Evolutionary conservation across 73 alveolate genomes (phyloP), one percentile per base, ranked within the genome.

Genomic region (Diophrys sp.): DNA sequence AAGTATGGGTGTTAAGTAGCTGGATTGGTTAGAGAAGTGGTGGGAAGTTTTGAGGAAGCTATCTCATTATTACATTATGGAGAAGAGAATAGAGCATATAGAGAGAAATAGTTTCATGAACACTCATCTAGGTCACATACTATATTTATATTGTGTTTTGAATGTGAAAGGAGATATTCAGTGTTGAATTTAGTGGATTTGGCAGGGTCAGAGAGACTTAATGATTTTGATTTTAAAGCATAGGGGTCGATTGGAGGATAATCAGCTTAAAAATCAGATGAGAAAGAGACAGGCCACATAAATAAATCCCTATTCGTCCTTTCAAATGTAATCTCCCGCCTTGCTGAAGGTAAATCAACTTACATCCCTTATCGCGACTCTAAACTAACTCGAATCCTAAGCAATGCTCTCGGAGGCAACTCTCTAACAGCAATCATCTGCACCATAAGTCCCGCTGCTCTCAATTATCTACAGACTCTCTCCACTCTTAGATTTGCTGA

Each of bases 41-140:
- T 89, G n/a, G 84, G 89, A 84, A 84, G 93, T 33, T 91, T 91
- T 69, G 97, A 91, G 33, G 80, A 91, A 67, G 97, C 94, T 0
- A 91, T 91, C 25, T 71, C 89, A 57, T 76, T 96, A 55, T 92
- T 94, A 95, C 94, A 96, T 68, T 88, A 90, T 56, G 99, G 99
- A 1, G 99, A 96, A 88, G 99, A 96, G 80, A 96, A 96, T 74
- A 85, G 99, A 67, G 82, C 85, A 56, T 96, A 96, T 82, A 91
- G 93, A 75, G 97, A 96, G 77, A 96, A 98, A n/a, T 90, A 91
- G 34, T 91, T 94, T 73, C 97, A 96, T 85, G 99, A 96, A 84
- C 97, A 96, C 79, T 93, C 98, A 29, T 88, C 97, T 30, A 84
- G 99, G 56, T 95, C 98, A 14, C 99, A 96, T 80, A 96, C 99